Conservation (phyloP, 1,284 basidiomycete species). For the Rugosomyces carneus region DNA sequence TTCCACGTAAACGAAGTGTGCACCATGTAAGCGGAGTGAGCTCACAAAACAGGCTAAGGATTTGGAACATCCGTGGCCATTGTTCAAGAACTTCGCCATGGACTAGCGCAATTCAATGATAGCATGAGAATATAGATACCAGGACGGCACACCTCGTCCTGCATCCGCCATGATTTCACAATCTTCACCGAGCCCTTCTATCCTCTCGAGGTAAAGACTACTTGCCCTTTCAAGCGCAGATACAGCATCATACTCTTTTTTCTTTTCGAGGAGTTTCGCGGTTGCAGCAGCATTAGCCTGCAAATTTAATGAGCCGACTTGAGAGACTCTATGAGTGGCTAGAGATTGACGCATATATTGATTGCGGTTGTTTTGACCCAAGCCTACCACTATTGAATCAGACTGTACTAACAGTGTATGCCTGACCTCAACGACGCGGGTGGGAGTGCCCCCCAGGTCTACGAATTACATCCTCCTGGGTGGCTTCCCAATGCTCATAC, state of each 20-base stretch:
- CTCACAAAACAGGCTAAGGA: conserved; percentile 62
- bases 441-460: conserved; percentile 38
- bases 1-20: background rate
- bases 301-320: conserved; percentile 29
- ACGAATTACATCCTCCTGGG: conserved; percentile 60
- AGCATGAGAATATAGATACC: conserved; percentile 2
- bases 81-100: conserved; percentile 72
- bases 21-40: background rate
- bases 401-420: conserved; percentile 18
- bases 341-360: conserved; percentile 50
- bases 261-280: conserved; percentile 64
- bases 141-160: conserved; percentile 46
- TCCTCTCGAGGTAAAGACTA: conserved; percentile 54
- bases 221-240: conserved; percentile 62
- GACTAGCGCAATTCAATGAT: conserved; percentile 33
- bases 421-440: conserved; percentile 25
- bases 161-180: conserved; percentile 72
- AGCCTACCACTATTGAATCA: background rate
- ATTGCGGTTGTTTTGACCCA: conserved; percentile 12
- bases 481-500: conserved; percentile 66
- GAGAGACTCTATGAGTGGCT: conserved; percentile 44
- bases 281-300: conserved; percentile 36
- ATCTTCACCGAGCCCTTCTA: conserved; percentile 63
- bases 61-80: conserved; percentile 78
- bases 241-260: conserved; percentile 74